Conservation (phyloP, 2,329 filamentous ascomycete genomes). For the Lecanosticta acicola region DNA sequence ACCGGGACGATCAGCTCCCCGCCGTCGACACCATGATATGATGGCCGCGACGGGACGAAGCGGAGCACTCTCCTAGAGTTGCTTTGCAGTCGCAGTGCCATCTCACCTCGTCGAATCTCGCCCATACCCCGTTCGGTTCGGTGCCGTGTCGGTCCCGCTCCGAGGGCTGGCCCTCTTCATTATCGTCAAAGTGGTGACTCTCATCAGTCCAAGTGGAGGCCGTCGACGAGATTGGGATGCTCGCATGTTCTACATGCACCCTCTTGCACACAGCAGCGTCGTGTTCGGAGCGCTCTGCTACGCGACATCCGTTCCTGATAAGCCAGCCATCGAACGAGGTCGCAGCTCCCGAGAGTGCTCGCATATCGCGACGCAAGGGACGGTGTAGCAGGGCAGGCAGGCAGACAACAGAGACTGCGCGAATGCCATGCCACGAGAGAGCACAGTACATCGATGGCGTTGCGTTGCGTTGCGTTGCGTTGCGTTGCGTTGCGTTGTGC, state of each 20-base stretch:
- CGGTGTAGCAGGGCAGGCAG: constrained; percentile 15
- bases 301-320: constrained; percentile 20
- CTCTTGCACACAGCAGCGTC: constrained; percentile 22
- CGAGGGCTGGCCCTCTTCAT: background rate
- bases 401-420: constrained; percentile 16
- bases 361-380: constrained; percentile 23
- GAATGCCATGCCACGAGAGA: constrained; percentile 21
- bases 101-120: constrained; percentile 4
- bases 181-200: too few species aligned
- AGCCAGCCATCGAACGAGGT: constrained; percentile 17
- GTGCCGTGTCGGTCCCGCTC: constrained; percentile 5
- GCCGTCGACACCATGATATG: too few species aligned
- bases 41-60: constrained; percentile 20
- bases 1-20: constrained; percentile 11
- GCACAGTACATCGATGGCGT: too few species aligned
- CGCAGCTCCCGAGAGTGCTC: constrained; percentile 22
- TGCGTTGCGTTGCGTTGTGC: too few species aligned
- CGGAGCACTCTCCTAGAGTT: constrained; percentile 7
- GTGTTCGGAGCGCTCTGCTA: constrained; percentile 11
- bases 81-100: too few species aligned
- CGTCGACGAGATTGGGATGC: constrained; percentile 8
- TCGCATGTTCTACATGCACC: constrained; percentile 16
- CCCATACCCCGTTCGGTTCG: too few species aligned
- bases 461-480: too few species aligned
- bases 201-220: background rate